Percentiles rank a stretch among this genome's conserved stretches.
Conservation (phyloP, 208 protist genomes). For the Leishmania aethiopica region DNA sequence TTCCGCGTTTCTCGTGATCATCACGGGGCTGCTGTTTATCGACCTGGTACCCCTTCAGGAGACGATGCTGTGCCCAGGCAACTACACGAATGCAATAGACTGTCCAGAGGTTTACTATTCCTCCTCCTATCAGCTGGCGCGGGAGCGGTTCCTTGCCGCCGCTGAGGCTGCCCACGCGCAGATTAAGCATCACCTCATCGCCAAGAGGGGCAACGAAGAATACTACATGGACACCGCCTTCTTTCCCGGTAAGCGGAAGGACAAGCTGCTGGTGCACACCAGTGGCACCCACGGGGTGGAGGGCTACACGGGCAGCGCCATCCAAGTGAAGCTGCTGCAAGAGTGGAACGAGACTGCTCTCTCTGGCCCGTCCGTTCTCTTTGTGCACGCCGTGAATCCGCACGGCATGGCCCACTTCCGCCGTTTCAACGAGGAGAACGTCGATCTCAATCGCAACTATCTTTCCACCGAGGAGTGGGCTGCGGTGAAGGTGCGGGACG, state of each 20-base stretch:
- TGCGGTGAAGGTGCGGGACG: conserved; percentile 34
- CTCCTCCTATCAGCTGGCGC: conserved; percentile 60
- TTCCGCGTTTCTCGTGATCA: conserved; percentile 47
- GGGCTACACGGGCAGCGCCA: conserved; percentile 84
- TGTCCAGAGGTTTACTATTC: conserved; percentile 77
- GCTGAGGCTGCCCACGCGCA: conserved; percentile 51
- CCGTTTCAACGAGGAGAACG: conserved; percentile 86
- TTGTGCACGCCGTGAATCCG: conserved; percentile 88
- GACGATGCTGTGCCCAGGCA: conserved; percentile 54
- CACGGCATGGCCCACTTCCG: conserved; percentile 85
- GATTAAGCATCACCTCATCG: conserved; percentile 51
- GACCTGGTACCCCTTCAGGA: conserved; percentile 82
- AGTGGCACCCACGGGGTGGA: conserved; percentile 82
- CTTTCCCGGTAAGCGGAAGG: conserved; percentile 44
- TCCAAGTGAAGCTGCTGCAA: conserved; percentile 76
- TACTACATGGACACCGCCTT: conserved; percentile 87
- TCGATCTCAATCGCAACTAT: conserved; percentile 87
- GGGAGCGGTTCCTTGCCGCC: conserved; percentile 77
- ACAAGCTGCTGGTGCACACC: conserved; percentile 77
- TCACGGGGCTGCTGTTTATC: conserved; percentile 72
- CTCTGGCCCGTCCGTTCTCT: conserved; percentile 73
- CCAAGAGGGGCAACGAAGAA: conserved; percentile 44
- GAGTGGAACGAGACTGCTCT: conserved; percentile 57
- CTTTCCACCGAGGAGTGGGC: conserved; percentile 60
- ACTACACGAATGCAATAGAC: conserved; percentile 58